Conservation (phyloP, 176 grass and related monocot species). For the Zoysia japonica region DNA sequence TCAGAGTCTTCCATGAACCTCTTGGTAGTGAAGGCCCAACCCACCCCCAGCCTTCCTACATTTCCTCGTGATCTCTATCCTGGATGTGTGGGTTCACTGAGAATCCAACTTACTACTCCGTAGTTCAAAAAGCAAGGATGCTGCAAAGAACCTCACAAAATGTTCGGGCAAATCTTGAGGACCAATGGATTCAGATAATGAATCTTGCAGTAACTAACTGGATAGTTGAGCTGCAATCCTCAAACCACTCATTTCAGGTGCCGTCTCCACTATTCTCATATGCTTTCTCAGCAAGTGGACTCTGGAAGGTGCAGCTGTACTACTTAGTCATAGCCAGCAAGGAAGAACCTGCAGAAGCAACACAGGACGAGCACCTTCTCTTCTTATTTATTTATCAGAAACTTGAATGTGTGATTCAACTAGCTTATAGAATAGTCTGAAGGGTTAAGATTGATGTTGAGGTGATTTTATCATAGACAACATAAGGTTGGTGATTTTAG, state of each 20-base stretch:
- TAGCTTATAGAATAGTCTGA: slow-evolving; percentile 61
- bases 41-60: slow-evolving; percentile 38
- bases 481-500: slow-evolving; percentile 66
- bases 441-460: slow-evolving; percentile 74
- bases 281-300: slow-evolving; percentile 56
- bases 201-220: slow-evolving; percentile 83
- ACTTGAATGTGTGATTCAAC: slow-evolving; percentile 84
- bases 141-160: slow-evolving; percentile 56
- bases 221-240: slow-evolving; percentile 64
- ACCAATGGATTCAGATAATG: slow-evolving; percentile 80
- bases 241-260: slow-evolving; percentile 32
- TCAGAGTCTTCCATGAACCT: slow-evolving; percentile 59
- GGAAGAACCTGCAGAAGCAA: slow-evolving; percentile 54
- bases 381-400: slow-evolving; percentile 90
- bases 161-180: slow-evolving; percentile 80
- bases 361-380: slow-evolving; percentile 73
- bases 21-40: slow-evolving; percentile 48
- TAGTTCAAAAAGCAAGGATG: slow-evolving; percentile 55
- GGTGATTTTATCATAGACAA: slow-evolving; percentile 88
- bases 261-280: slow-evolving; percentile 66
- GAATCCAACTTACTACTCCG: slow-evolving; percentile 46
- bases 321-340: slow-evolving; percentile 77
- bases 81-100: slow-evolving; percentile 62
- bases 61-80: slow-evolving; percentile 61
- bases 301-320: slow-evolving; percentile 94